Conservation (phyloP, 129 eudicot genomes). For the Tagetes patula region DNA sequence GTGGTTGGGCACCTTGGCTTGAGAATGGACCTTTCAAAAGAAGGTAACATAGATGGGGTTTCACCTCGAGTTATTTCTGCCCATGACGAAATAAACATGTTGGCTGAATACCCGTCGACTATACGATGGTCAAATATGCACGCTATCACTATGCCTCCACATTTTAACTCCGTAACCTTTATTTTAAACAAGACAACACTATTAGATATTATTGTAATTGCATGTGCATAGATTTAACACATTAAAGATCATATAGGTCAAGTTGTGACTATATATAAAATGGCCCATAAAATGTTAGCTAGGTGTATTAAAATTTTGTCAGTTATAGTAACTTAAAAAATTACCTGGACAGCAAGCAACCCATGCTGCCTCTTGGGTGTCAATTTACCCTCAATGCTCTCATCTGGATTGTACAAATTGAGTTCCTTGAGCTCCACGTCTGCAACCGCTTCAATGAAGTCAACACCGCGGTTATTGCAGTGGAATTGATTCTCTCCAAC, state of each 20-base stretch:
- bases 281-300: too few relatives aligned
- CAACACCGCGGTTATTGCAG: conserved; percentile 53
- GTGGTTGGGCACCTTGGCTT: conserved; percentile 44
- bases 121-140: conserved; percentile 52
- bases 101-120: conserved; percentile 59
- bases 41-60: conserved; percentile 40
- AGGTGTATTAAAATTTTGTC: too few relatives aligned
- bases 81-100: conserved; percentile 68
- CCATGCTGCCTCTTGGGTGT: conserved; percentile 45
- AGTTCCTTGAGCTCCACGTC: conserved; percentile 43
- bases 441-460: conserved; percentile 45
- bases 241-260: too few relatives aligned
- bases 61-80: conserved; percentile 42
- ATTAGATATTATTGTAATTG: background rate
- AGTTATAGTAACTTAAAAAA: background rate
- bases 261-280: too few relatives aligned
- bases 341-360: conserved; percentile 44
- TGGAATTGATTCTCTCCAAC: conserved; percentile 45
- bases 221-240: too few relatives aligned
- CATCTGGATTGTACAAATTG: conserved; percentile 49
- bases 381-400: conserved; percentile 46
- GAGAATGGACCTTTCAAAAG: conserved; percentile 50
- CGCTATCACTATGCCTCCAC: conserved; percentile 60
- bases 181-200: background rate
- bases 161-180: conserved; percentile 52